Evolutionary conservation across 1,284 basidiomycete genomes (phyloP).

Genomic region (Austroboletus novae-zelandiae): DNA sequence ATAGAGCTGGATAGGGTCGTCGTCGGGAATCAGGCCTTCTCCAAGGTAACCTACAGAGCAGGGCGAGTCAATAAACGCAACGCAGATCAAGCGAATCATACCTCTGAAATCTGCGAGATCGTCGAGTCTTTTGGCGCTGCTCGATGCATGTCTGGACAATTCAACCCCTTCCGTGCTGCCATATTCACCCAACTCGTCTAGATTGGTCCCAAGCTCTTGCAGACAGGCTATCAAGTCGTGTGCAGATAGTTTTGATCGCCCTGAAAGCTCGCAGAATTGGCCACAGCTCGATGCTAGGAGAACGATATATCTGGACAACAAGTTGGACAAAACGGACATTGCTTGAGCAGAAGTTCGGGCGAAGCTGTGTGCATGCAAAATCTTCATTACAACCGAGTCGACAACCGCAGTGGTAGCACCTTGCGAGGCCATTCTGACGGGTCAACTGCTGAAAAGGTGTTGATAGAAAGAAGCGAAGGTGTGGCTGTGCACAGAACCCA

Average conservation of each 20-base stretch:
- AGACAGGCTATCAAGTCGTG: conserved; percentile 63
- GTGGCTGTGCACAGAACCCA: no score
- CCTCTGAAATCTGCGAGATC: conserved; percentile 70
- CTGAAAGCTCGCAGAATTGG: conserved; percentile 70
- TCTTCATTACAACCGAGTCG: conserved; percentile 63
- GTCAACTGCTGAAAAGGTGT: no score
- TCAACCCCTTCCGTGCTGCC: conserved; percentile 61
- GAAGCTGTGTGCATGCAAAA: conserved; percentile 73
- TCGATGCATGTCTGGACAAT: conserved; percentile 59
- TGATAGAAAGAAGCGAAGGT: no score
- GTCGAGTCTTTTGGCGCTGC: conserved; percentile 59
- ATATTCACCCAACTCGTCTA: conserved; percentile 70
- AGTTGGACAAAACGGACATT: conserved; percentile 62
- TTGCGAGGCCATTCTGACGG: conserved; percentile 23
- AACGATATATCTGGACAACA: conserved; percentile 67
- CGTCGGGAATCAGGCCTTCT: conserved; percentile 55
- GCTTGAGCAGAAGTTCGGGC: conserved; percentile 70
- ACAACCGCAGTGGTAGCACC: conserved; percentile 38
- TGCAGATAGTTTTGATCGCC: conserved; percentile 51
- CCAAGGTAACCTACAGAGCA: conserved; percentile 51
- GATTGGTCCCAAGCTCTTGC: conserved; percentile 64
- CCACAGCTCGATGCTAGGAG: conserved; percentile 63
- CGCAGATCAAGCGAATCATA: conserved; percentile 29
- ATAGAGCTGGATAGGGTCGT: conserved; percentile 53
- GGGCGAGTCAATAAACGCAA: conserved; percentile 8